Percentiles rank a stretch among this genome's conserved stretches.
Conservation (phyloP, 1,139 yeast genomes). For the Zygosaccharomyces pseudobailii region DNA sequence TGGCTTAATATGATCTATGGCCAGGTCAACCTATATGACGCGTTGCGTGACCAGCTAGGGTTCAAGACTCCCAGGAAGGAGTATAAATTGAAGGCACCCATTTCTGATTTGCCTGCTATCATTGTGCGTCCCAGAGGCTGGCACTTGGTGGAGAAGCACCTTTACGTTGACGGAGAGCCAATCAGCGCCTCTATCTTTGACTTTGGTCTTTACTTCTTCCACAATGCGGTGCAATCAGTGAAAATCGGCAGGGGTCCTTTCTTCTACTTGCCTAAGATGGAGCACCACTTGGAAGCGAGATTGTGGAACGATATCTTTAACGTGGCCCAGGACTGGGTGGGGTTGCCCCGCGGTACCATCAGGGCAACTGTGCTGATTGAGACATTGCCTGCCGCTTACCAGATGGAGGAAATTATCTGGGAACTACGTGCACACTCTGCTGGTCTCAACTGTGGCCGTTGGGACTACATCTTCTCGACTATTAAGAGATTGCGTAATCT, state of each 20-base stretch:
- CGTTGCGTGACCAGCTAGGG: conserved; percentile 61
- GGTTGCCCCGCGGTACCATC: conserved; percentile 62
- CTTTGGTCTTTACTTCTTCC: conserved; percentile 70
- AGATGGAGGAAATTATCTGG: conserved; percentile 67
- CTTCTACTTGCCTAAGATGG: conserved; percentile 75
- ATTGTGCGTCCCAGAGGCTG: conserved; percentile 86
- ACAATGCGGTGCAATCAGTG: conserved; percentile 56
- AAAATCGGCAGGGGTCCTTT: conserved; percentile 67
- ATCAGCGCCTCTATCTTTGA: conserved; percentile 74
- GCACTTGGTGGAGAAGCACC: conserved; percentile 75
- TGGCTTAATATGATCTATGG: conserved; percentile 87
- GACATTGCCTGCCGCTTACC: conserved; percentile 69
- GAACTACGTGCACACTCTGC: conserved; percentile 64
- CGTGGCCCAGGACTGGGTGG: conserved; percentile 63
- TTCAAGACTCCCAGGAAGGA: conserved; percentile 48
- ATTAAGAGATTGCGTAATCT: conserved; percentile 60
- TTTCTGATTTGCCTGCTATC: conserved; percentile 60
- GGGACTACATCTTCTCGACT: conserved; percentile 71
- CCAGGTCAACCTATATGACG: conserved; percentile 89
- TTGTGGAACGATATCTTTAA: conserved; percentile 73
- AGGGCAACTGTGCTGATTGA: conserved; percentile 70
- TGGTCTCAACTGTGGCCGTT: conserved; percentile 71
- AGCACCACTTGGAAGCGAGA: conserved; percentile 70
- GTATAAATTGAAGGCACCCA: conserved; percentile 44
- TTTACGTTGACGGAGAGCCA: conserved; percentile 67